phyloP scores from a whole-genome alignment of 176 grass and related monocot species.

The Triticum timopheevii region DNA sequence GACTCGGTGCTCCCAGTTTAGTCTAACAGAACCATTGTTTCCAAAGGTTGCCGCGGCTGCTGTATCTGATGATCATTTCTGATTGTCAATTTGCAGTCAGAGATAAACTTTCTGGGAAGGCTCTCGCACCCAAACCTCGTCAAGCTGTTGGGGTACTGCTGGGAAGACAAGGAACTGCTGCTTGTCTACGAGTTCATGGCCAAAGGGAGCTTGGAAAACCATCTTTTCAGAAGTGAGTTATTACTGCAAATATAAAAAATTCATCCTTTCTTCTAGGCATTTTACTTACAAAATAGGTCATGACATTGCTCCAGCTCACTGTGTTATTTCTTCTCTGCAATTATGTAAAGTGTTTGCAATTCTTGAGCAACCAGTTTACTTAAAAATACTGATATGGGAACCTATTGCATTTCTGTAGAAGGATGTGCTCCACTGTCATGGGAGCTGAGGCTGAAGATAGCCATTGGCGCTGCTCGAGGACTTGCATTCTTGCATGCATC shows the following conservation, averaged over 20 bases:
- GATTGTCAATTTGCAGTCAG: slow-evolving; percentile 57
- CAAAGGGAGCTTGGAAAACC: slow-evolving; percentile 89
- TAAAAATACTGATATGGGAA: background rate
- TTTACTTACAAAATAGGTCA: background rate
- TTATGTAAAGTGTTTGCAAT: background rate
- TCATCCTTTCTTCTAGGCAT: background rate
- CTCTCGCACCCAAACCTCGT: slow-evolving; percentile 86
- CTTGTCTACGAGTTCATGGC: slow-evolving; percentile 87
- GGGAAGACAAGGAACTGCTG: slow-evolving; percentile 72
- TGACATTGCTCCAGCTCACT: background rate
- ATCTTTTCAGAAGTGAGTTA: slow-evolving; percentile 87
- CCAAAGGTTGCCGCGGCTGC: background rate
- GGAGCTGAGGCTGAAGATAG: slow-evolving; percentile 65
- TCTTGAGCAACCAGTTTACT: background rate
- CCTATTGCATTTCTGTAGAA: slow-evolving; percentile 27
- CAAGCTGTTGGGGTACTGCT: slow-evolving; percentile 77
- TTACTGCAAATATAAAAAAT: background rate
- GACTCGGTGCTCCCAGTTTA: background rate
- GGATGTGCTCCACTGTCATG: slow-evolving; percentile 57
- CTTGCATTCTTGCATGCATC: slow-evolving; percentile 76
- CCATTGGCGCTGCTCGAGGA: slow-evolving; percentile 64
- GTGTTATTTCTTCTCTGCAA: background rate
- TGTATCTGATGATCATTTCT: slow-evolving; percentile 27
- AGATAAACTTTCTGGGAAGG: slow-evolving; percentile 83
- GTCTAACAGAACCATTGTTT: background rate